A percentile compares a stretch with the other conserved stretches of the same genome.
Conservation (phyloP, 768 basidiomycete genomes). For the Strobilomyces confusus region DNA sequence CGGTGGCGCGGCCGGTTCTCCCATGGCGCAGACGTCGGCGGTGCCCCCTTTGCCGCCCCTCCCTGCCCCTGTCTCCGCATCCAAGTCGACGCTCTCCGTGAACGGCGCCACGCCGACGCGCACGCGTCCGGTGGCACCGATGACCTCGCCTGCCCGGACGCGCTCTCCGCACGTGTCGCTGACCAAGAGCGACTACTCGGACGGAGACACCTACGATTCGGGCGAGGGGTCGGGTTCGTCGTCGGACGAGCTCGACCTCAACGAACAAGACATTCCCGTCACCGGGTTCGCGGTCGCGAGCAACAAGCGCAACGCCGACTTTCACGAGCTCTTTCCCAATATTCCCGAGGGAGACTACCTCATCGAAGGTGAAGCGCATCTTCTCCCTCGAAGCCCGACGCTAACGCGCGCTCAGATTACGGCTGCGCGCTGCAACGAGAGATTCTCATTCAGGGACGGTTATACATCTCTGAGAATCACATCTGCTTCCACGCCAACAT, state of each 20-base stretch:
- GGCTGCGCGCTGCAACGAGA: slow-evolving; percentile 96
- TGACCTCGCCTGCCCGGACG: slow-evolving; percentile 8
- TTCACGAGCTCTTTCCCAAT: slow-evolving; percentile 86
- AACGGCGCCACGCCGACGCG: slow-evolving; percentile 12
- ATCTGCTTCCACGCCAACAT: slow-evolving; percentile 99
- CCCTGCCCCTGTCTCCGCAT: slow-evolving; percentile 9
- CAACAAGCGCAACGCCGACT: slow-evolving; percentile 90
- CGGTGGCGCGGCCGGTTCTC: slow-evolving; percentile 60
- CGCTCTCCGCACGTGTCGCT: slow-evolving; percentile 20
- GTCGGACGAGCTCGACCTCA: slow-evolving; percentile 33
- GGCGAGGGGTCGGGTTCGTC: slow-evolving; percentile 31
- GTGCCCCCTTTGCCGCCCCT: slow-evolving; percentile 33
- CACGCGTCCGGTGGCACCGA: background rate
- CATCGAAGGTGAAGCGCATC: slow-evolving; percentile 75
- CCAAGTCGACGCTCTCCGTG: slow-evolving; percentile 17
- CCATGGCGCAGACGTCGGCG: slow-evolving; percentile 55
- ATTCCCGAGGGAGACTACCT: slow-evolving; percentile 96
- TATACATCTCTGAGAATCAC: slow-evolving; percentile 98
- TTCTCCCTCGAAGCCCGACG: background rate
- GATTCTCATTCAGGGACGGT: slow-evolving; percentile 91
- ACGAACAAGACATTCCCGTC: slow-evolving; percentile 74
- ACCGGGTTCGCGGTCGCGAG: slow-evolving; percentile 98
- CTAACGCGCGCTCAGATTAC: slow-evolving; percentile 60
- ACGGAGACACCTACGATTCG: slow-evolving; percentile 24
- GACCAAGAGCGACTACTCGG: slow-evolving; percentile 25